Percentiles rank a stretch among this genome's conserved stretches.
phyloP scores from a whole-genome alignment of 208 protist genomes.

The Trypanosoma cruzi region DNA sequence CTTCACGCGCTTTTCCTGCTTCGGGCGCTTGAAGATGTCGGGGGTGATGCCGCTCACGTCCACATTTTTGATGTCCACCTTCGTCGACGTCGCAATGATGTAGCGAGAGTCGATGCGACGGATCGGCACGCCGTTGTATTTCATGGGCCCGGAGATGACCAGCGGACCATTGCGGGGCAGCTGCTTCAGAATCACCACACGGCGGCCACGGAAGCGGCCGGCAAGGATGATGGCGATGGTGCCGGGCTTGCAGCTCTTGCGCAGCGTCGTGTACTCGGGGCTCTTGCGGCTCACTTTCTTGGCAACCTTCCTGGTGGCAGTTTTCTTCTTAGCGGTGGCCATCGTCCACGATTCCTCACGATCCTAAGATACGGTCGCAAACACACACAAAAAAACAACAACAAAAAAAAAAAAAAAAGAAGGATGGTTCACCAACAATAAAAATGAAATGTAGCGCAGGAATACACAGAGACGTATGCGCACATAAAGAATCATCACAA shows the following conservation, averaged over 20 bases:
- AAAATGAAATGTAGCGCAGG: neutral
- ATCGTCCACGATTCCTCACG: slow-evolving; percentile 9
- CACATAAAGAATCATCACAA: neutral
- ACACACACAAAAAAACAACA: neutral
- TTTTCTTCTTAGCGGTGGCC: slow-evolving; percentile 9
- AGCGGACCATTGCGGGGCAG: slow-evolving; percentile 94
- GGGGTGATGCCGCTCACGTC: slow-evolving; percentile 75
- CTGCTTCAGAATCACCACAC: slow-evolving; percentile 99
- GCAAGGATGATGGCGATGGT: slow-evolving; percentile 97
- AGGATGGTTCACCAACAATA: neutral
- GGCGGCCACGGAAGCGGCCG: slow-evolving; percentile 96
- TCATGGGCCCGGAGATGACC: slow-evolving; percentile 95
- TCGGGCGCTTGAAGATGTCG: slow-evolving; percentile 68
- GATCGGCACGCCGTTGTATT: slow-evolving; percentile 98
- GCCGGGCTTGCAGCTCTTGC: slow-evolving; percentile 75
- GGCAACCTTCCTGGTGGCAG: slow-evolving; percentile 26
- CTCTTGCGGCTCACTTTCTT: slow-evolving; percentile 36
- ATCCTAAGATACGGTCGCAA: slow-evolving; percentile 7
- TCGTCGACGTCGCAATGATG: slow-evolving; percentile 98
- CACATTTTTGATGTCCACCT: slow-evolving; percentile 93
- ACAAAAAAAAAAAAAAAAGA: neutral
- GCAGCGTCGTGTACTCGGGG: slow-evolving; percentile 32
- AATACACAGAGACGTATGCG: neutral
- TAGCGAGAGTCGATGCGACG: slow-evolving; percentile 97
- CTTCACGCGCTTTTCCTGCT: slow-evolving; percentile 78